A percentile compares a stretch with the other conserved stretches of the same genome.
These are phyloP conservation scores for Hydnum rufescens DNA, from an alignment of 768 basidiomycete genomes.

Conservation along the genomic window DNA sequence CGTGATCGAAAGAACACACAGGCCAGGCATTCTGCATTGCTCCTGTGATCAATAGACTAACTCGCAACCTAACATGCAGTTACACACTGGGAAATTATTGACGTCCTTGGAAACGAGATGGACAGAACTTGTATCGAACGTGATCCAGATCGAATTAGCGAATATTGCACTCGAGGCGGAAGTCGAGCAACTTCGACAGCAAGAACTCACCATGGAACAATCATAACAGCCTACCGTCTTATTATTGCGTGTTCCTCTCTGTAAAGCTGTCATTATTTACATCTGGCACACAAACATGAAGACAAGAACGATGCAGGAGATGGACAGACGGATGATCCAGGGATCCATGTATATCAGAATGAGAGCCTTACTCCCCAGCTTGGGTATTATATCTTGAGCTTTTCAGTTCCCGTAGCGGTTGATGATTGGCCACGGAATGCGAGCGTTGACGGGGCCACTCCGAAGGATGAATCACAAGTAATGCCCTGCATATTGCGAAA, in stretches of 20 bases:
- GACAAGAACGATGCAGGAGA: too few species aligned
- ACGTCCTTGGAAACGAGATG: slow-evolving; percentile 69
- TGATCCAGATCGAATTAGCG: slow-evolving; percentile 90
- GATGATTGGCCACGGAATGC: slow-evolving; percentile 54
- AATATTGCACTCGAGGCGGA: slow-evolving; percentile 76
- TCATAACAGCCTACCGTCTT: too few species aligned
- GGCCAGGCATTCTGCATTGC: slow-evolving; percentile 26
- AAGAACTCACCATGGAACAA: slow-evolving; percentile 13
- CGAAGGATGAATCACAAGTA: slow-evolving; percentile 52
- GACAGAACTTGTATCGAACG: slow-evolving; percentile 80
- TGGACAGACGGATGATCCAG: too few species aligned
- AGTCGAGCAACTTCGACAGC: slow-evolving; percentile 23
- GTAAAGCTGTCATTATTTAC: too few species aligned
- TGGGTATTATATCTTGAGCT: too few species aligned
- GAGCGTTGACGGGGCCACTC: slow-evolving; percentile 70
- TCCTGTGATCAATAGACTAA: slow-evolving; percentile 1
- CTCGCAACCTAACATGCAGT: slow-evolving; percentile 25
- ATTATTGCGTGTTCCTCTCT: too few species aligned
- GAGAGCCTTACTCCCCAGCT: too few species aligned
- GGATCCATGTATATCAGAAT: too few species aligned
- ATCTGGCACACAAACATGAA: too few species aligned
- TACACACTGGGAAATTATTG: slow-evolving; percentile 57
- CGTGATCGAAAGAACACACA: slow-evolving; percentile 73
- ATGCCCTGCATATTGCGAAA: slow-evolving; percentile 31
- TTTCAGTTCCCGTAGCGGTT: too few species aligned